Percentiles rank a stretch among this genome's conserved stretches.
Evolutionary conservation across 1,284 basidiomycete species (phyloP).

Genomic region (Phylloporus sp.): DNA sequence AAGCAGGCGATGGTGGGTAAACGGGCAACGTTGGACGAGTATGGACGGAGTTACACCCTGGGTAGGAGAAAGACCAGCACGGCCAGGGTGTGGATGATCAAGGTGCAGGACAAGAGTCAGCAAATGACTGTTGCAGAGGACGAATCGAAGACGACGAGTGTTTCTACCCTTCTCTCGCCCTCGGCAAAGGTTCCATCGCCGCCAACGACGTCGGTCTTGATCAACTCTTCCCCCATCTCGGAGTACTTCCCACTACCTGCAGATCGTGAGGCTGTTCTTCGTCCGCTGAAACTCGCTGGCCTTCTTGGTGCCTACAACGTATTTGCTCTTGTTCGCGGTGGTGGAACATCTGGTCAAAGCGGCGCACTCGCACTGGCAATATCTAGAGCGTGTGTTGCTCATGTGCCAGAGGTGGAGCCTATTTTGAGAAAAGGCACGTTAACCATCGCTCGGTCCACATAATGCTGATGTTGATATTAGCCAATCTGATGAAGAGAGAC

Average conservation of each 20-base stretch:
- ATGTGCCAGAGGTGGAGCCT: conserved; percentile 65
- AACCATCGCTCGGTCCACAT: neutral
- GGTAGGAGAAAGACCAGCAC: conserved; percentile 87
- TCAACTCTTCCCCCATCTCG: conserved; percentile 84
- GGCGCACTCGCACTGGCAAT: conserved; percentile 89
- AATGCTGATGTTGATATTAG: conserved; percentile 45
- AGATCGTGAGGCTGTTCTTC: conserved; percentile 77
- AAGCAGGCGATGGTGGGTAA: conserved; percentile 42
- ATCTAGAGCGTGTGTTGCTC: conserved; percentile 78
- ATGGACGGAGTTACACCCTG: conserved; percentile 81
- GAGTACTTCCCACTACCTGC: conserved; percentile 79
- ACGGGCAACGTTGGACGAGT: conserved; percentile 64
- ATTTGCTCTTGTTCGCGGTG: conserved; percentile 87
- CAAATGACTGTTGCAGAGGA: conserved; percentile 23
- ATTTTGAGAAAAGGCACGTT: conserved; percentile 75
- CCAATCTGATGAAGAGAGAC: conserved; percentile 88
- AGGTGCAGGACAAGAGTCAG: conserved; percentile 62
- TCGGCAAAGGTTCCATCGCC: conserved; percentile 33
- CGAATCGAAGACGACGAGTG: conserved; percentile 11
- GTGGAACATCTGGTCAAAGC: conserved; percentile 89
- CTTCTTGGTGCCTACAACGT: conserved; percentile 93
- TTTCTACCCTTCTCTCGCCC: conserved; percentile 27
- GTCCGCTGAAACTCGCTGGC: conserved; percentile 85
- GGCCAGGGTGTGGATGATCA: conserved; percentile 94
- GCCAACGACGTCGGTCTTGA: conserved; percentile 62